These are phyloP conservation scores for Trichoderma sp. DNA, from an alignment of 2,329 filamentous ascomycete genomes.

Conservation along the genomic window DNA sequence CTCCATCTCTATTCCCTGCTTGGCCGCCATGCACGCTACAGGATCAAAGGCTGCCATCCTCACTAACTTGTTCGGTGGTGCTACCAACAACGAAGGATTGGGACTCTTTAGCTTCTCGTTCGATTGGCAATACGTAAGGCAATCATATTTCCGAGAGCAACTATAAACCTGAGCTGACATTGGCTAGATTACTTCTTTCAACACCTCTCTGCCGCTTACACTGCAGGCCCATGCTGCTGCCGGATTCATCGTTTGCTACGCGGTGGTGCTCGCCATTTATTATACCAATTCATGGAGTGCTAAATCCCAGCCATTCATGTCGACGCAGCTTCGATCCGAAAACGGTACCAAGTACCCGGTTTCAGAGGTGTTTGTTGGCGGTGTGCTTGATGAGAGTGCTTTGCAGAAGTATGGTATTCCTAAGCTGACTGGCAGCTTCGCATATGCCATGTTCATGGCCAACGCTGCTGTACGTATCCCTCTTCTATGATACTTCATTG, in stretches of 20 bases:
- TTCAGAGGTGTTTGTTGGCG: slow-evolving; percentile 39
- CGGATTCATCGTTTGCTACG: slow-evolving; percentile 49
- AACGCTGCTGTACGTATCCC: slow-evolving; percentile 51
- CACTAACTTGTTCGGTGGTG: slow-evolving; percentile 51
- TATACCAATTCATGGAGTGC: slow-evolving; percentile 50
- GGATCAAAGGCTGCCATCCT: slow-evolving; percentile 44
- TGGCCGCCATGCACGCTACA: slow-evolving; percentile 51
- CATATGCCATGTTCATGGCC: slow-evolving; percentile 54
- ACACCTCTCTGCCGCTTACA: slow-evolving; percentile 52
- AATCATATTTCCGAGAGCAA: neutral
- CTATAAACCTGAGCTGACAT: neutral
- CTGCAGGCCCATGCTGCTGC: slow-evolving; percentile 47
- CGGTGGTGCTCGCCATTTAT: slow-evolving; percentile 52
- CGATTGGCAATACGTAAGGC: slow-evolving; percentile 49
- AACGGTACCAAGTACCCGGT: slow-evolving; percentile 44
- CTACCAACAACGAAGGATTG: slow-evolving; percentile 51
- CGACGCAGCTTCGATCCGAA: slow-evolving; percentile 42
- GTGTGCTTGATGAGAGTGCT: slow-evolving; percentile 42
- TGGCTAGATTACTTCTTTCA: slow-evolving; percentile 48
- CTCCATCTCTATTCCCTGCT: slow-evolving; percentile 52
- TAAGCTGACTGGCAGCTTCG: slow-evolving; percentile 48
- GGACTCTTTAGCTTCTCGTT: slow-evolving; percentile 49
- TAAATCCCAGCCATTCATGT: slow-evolving; percentile 53
- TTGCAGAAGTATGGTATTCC: slow-evolving; percentile 47
- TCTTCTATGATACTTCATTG: neutral